Evolutionary conservation across 2,329 filamentous ascomycete genomes (phyloP).

Genomic region (Colletotrichum falcatum): DNA sequence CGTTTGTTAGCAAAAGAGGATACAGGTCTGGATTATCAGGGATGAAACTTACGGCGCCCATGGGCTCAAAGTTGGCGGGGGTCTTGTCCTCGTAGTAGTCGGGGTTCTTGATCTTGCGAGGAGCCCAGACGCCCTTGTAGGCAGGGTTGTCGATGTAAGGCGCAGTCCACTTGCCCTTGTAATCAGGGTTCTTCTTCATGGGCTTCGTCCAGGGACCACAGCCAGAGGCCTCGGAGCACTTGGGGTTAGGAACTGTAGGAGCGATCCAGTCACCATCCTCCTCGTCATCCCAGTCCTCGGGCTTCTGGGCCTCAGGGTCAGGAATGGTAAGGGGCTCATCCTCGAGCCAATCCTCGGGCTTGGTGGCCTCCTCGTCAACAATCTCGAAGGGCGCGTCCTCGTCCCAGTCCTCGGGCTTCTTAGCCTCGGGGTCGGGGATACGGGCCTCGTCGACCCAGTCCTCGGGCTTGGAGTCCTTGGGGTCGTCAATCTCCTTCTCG

Average conservation of each 20-base stretch:
- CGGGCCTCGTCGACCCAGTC: conserved; percentile 95
- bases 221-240: conserved; percentile 92
- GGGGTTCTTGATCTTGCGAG: conserved; percentile 97
- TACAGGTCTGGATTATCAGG: background rate
- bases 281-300: conserved; percentile 99
- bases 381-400: conserved; percentile 98
- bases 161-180: conserved; percentile 99
- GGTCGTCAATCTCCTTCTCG: conserved; percentile 91
- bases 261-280: conserved; percentile 98
- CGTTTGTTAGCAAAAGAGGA: conserved; percentile 25
- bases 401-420: conserved; percentile 98
- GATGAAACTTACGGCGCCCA: conserved; percentile 83
- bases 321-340: conserved; percentile 84
- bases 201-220: conserved; percentile 94
- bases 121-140: conserved; percentile 97
- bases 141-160: conserved; percentile 95
- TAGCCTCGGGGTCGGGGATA: conserved; percentile 92
- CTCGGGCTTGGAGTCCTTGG: conserved; percentile 92
- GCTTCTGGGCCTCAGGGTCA: conserved; percentile 96
- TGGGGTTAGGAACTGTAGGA: conserved; percentile 92
- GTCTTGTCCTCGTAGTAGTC: conserved; percentile 97
- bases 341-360: conserved; percentile 96
- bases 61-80: conserved; percentile 96
- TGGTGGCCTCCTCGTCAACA: conserved; percentile 89
- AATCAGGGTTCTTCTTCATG: conserved; percentile 92